Evolutionary conservation across 1,284 basidiomycete species (phyloP).

Genomic region (Moesziomyces aphidis): DNA sequence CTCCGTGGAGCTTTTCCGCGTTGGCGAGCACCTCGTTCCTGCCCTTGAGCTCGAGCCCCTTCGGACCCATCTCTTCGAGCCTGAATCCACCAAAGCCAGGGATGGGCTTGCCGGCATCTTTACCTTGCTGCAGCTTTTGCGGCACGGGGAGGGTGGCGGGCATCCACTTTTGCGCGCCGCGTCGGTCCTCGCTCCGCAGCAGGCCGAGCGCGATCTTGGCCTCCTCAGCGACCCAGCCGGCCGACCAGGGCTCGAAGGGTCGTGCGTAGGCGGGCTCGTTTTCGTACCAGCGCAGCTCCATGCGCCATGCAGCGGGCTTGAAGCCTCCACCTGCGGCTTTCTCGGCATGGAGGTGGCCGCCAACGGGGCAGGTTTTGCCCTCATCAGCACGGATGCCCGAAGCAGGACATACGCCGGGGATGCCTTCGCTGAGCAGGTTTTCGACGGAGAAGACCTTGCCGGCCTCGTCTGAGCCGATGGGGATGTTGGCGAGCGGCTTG

Average conservation of each 20-base stretch:
- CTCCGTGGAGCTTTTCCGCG: constrained; percentile 33
- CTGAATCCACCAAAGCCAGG: constrained; percentile 36
- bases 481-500: constrained; percentile 21
- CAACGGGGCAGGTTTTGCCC: constrained; percentile 48
- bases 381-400: constrained; percentile 30
- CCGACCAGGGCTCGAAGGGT: constrained; percentile 8
- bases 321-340: not conserved
- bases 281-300: constrained; percentile 46
- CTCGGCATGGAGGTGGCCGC: constrained; percentile 18
- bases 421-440: constrained; percentile 22
- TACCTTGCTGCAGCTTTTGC: not conserved
- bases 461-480: constrained; percentile 21
- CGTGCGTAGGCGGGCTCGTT: constrained; percentile 46
- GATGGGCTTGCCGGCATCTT: constrained; percentile 3
- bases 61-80: constrained; percentile 50
- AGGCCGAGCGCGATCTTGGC: constrained; percentile 18
- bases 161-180: constrained; percentile 23
- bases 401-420: constrained; percentile 40
- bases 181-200: constrained; percentile 27
- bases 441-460: constrained; percentile 32
- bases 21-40: constrained; percentile 37
- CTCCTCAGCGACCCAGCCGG: constrained; percentile 20
- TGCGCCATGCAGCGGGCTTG: constrained; percentile 30
- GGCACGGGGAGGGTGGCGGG: constrained; percentile 19
- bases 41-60: constrained; percentile 43